These are phyloP conservation scores for Cercospora brassicicola DNA, from an alignment of 2,329 filamentous ascomycete species.

Conservation along the genomic window DNA sequence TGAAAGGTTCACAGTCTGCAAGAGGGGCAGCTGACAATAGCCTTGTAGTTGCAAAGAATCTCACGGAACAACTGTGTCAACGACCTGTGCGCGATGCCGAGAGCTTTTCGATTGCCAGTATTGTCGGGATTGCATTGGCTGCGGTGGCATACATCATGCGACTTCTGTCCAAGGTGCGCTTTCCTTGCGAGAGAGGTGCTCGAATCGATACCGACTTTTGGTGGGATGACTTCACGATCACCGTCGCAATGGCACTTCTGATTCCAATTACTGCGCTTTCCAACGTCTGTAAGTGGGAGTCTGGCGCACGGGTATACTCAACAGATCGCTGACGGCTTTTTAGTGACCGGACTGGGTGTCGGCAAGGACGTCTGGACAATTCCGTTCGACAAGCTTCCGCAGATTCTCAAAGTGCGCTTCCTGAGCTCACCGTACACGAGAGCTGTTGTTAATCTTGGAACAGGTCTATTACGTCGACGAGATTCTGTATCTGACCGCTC, in stretches of 20 bases:
- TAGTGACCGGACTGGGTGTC: slow-evolving; percentile 16
- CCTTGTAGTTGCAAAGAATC: slow-evolving; percentile 21
- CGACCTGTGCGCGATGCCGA: slow-evolving; percentile 13
- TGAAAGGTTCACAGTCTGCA: not conserved
- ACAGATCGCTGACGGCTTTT: not conserved
- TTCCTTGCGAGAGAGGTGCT: slow-evolving; percentile 21
- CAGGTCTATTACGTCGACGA: slow-evolving; percentile 24
- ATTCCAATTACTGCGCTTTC: slow-evolving; percentile 20
- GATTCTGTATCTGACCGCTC: slow-evolving; percentile 17
- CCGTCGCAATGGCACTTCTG: slow-evolving; percentile 17
- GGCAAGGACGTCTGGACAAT: slow-evolving; percentile 25
- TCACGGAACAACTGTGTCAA: slow-evolving; percentile 21
- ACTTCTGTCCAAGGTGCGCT: slow-evolving; percentile 21
- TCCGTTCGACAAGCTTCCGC: slow-evolving; percentile 20
- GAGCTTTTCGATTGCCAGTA: slow-evolving; percentile 14
- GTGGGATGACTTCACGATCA: slow-evolving; percentile 27
- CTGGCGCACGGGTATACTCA: not conserved
- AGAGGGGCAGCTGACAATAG: not conserved
- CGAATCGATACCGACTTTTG: slow-evolving; percentile 20
- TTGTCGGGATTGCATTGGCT: slow-evolving; percentile 14
- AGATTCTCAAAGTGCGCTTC: slow-evolving; percentile 13
- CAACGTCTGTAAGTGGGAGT: slow-evolving; percentile 13
- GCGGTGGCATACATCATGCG: slow-evolving; percentile 20
- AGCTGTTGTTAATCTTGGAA: not conserved
- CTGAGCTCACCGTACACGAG: not conserved